These are phyloP conservation scores for Rubroshorea leprosula DNA, from an alignment of 345 rosid species.

Conservation along the genomic window DNA sequence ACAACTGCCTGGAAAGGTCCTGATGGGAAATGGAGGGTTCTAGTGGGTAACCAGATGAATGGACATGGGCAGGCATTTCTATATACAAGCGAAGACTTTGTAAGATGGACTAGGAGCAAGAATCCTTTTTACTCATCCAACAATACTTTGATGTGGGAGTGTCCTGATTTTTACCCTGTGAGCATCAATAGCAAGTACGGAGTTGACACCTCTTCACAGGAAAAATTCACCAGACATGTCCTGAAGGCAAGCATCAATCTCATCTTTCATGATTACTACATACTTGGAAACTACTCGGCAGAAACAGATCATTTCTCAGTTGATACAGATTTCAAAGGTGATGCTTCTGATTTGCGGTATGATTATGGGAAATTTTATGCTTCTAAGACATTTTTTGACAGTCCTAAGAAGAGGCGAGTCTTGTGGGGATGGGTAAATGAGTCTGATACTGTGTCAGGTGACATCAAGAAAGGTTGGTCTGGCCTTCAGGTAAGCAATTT, in stretches of 20 bases:
- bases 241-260: conserved; percentile 46
- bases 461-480: conserved; percentile 62
- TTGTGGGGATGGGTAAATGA: conserved; percentile 75
- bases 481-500: conserved; percentile 62
- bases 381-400: conserved; percentile 68
- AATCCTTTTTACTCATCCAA: conserved; percentile 44
- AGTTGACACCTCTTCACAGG: conserved; percentile 22
- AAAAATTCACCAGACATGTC: conserved; percentile 32
- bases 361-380: conserved; percentile 84
- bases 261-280: conserved; percentile 19
- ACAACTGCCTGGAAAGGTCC: conserved; percentile 61
- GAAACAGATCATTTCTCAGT: conserved; percentile 24
- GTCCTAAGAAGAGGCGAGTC: conserved; percentile 38
- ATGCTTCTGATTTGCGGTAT: conserved; percentile 37
- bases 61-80: conserved; percentile 39
- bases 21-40: conserved; percentile 50
- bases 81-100: conserved; percentile 50
- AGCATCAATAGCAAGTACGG: conserved; percentile 13
- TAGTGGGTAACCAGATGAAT: conserved; percentile 36
- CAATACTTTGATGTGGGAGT: conserved; percentile 73
- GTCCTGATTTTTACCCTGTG: conserved; percentile 74
- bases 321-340: conserved; percentile 37
- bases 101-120: conserved; percentile 35
- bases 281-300: conserved; percentile 42
- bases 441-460: conserved; percentile 33